Evolutionary conservation across 768 basidiomycete species (phyloP).

Genomic region (Pleurotus ostreatus): DNA sequence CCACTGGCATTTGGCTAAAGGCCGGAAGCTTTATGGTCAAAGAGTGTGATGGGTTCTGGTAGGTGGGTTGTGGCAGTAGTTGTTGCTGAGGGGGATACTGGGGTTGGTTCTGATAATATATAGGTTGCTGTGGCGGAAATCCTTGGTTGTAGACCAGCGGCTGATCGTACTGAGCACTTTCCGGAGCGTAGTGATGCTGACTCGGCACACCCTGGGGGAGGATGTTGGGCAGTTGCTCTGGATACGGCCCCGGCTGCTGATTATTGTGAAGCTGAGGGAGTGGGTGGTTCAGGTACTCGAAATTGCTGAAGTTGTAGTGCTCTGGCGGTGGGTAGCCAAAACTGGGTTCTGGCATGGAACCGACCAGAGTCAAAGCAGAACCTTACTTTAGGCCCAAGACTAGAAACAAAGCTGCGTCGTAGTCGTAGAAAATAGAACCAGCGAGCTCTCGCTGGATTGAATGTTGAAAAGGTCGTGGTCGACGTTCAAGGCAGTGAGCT

Average conservation of each 20-base stretch:
- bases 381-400: neutral
- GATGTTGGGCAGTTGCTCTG: neutral
- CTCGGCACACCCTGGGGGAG: neutral
- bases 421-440: neutral
- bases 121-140: neutral
- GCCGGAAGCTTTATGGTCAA: conserved; percentile 25
- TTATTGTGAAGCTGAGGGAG: neutral
- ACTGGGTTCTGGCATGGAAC: conserved; percentile 9
- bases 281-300: neutral
- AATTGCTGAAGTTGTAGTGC: neutral
- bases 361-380: neutral
- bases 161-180: neutral
- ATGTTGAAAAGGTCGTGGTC: neutral
- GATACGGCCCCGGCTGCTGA: neutral
- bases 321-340: conserved; percentile 6
- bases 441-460: neutral
- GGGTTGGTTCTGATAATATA: neutral
- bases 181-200: neutral
- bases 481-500: conserved; percentile 4
- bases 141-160: neutral
- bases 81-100: conserved; percentile 7
- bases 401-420: neutral
- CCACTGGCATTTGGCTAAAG: conserved; percentile 19
- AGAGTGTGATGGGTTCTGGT: conserved; percentile 7
- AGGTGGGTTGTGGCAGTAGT: neutral